phyloP scores from a whole-genome alignment of 2,329 filamentous ascomycete species.

The Scytalidium sp. region DNA sequence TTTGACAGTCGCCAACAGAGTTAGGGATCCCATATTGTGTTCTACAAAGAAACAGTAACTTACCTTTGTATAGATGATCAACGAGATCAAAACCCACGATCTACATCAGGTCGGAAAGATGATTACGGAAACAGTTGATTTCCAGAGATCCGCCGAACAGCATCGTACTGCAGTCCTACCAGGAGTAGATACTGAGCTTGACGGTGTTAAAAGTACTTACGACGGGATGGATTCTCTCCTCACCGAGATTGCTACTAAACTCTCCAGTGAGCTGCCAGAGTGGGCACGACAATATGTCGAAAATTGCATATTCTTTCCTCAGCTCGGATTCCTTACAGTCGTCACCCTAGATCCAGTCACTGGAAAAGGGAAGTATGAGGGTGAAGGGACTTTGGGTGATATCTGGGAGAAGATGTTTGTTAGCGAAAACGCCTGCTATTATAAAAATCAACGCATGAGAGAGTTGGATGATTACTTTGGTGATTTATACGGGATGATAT shows the following conservation, averaged over 20 bases:
- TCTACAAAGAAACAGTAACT: not conserved
- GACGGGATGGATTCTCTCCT: conserved; percentile 75
- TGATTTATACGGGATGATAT: conserved; percentile 81
- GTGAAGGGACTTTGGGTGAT: conserved; percentile 51
- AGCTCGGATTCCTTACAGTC: conserved; percentile 84
- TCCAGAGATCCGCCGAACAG: conserved; percentile 66
- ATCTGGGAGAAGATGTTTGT: conserved; percentile 77
- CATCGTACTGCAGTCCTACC: conserved; percentile 69
- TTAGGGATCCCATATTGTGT: conserved; percentile 22
- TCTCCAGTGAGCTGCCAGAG: conserved; percentile 61
- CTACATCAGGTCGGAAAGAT: conserved; percentile 66
- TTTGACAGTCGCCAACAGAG: conserved; percentile 53
- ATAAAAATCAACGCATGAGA: conserved; percentile 79
- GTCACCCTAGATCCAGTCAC: conserved; percentile 60
- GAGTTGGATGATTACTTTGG: conserved; percentile 80
- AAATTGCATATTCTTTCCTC: conserved; percentile 87
- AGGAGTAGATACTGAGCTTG: conserved; percentile 71
- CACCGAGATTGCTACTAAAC: conserved; percentile 60
- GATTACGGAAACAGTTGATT: conserved; percentile 75
- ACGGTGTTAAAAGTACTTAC: conserved; percentile 74
- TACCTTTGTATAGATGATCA: conserved; percentile 44
- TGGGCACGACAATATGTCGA: conserved; percentile 50
- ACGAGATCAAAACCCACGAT: conserved; percentile 54
- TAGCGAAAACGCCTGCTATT: conserved; percentile 71
- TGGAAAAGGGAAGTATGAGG: conserved; percentile 60